Evolutionary conservation across 1,284 basidiomycete species (phyloP).

Genomic region (Stygiomarasmius scandens): DNA sequence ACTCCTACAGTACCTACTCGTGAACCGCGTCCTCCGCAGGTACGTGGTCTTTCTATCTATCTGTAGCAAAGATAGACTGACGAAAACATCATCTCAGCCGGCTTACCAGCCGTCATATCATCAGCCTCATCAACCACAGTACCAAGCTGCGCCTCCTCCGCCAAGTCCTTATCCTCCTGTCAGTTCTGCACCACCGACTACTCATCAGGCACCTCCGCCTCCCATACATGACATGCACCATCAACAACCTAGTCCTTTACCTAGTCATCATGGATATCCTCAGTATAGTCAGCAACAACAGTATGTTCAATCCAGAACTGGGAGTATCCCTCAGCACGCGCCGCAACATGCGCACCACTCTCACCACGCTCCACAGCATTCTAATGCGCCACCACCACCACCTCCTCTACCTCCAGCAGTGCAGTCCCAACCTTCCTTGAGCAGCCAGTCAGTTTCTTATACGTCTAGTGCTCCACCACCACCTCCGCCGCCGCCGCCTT

Average conservation of each 20-base stretch:
- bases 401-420: slow-evolving; percentile 15
- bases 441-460: slow-evolving; percentile 14
- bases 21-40: slow-evolving; percentile 40
- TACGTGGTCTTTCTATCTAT: slow-evolving; percentile 29
- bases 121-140: slow-evolving; percentile 30
- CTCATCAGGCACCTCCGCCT: slow-evolving; percentile 16
- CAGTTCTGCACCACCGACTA: slow-evolving; percentile 28
- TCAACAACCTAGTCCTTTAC: slow-evolving; percentile 26
- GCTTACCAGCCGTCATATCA: slow-evolving; percentile 25
- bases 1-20: slow-evolving; percentile 33
- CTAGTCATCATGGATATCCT: slow-evolving; percentile 28
- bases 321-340: slow-evolving; percentile 19
- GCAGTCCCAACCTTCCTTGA: slow-evolving; percentile 7
- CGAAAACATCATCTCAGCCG: slow-evolving; percentile 20
- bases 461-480: slow-evolving; percentile 17
- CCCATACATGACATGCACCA: slow-evolving; percentile 36
- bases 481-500: no score
- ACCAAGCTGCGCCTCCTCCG: slow-evolving; percentile 31
- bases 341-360: slow-evolving; percentile 20
- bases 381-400: slow-evolving; percentile 25
- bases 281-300: slow-evolving; percentile 31
- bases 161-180: slow-evolving; percentile 37
- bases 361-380: slow-evolving; percentile 21
- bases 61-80: slow-evolving; percentile 11
- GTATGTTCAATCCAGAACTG: slow-evolving; percentile 16